phyloP scores from a whole-genome alignment of 495 filamentous ascomycete species.

The Parathielavia hyrcaniae region DNA sequence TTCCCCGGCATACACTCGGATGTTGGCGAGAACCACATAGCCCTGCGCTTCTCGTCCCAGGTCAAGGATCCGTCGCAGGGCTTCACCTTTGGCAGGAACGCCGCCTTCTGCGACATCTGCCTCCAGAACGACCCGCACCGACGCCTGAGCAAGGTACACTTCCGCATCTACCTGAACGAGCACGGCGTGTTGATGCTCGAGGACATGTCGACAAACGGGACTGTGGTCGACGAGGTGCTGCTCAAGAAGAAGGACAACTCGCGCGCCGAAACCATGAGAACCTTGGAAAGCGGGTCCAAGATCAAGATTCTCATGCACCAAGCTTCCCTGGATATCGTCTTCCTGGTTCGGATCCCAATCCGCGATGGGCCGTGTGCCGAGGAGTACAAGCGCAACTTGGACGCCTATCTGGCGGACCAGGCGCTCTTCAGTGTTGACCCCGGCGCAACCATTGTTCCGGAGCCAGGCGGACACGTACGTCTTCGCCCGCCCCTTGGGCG shows the following conservation, averaged over 20 bases:
- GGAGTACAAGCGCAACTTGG: constrained; percentile 55
- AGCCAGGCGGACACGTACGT: constrained; percentile 43
- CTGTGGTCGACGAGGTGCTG: constrained; percentile 65
- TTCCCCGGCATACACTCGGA: constrained; percentile 42
- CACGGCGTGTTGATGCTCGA: constrained; percentile 81
- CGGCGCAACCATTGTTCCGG: constrained; percentile 42
- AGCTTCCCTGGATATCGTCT: constrained; percentile 51
- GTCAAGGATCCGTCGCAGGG: constrained; percentile 59
- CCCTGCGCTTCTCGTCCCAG: constrained; percentile 67
- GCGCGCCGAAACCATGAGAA: constrained; percentile 45
- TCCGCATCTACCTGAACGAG: constrained; percentile 78
- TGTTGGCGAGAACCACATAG: constrained; percentile 61
- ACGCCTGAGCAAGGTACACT: constrained; percentile 82
- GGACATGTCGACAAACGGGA: constrained; percentile 89
- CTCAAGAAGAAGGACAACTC: constrained; percentile 46
- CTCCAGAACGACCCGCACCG: constrained; percentile 52
- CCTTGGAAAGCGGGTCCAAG: constrained; percentile 64
- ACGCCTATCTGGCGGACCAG: constrained; percentile 43
- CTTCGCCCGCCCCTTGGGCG: neutral
- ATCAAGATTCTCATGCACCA: constrained; percentile 60
- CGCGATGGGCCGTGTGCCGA: constrained; percentile 52
- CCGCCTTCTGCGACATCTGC: constrained; percentile 63
- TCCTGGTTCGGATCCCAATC: constrained; percentile 78
- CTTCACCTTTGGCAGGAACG: constrained; percentile 80
- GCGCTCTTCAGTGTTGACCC: constrained; percentile 22